Base-by-base conservation (phyloP, 2,329 filamentous ascomycete species). In the Pseudogymnoascus sp. region DNA sequence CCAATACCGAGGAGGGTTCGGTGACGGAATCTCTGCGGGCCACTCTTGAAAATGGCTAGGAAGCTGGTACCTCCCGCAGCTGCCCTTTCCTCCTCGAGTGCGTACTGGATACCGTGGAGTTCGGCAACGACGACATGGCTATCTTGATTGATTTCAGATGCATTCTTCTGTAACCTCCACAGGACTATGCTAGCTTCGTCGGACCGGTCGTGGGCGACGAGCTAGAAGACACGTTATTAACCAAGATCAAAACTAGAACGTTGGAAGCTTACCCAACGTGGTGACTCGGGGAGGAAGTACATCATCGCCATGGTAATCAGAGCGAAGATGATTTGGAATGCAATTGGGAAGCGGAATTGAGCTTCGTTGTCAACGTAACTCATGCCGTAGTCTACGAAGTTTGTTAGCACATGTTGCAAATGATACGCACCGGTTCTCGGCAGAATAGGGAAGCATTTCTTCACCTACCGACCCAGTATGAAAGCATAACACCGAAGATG, bases 261-360 rank as follows among this genome's bases (percentile, higher is more conserved):
- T 65, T 61, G 60, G 63, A 16, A 67, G 66, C 68, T 60, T 18
- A 73, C 66, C 73, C 73, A 75, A 23, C 73, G 67, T 12, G 73
- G 72, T 3, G 71, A 73, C 58, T 75, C 73, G 3, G 77, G 76
- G 4, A 79, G 67, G 45, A 76, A 69, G 1, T 73, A 4, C 4
- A 77, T 69, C n/a, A 68, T 68, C 14, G 65, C n/a, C 9, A 73
- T 68, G 18, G 74, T 72, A 14, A 75, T 40, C 16, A 77, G 21
- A 23, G 74, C 74, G 45, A 79, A 79, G 1, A 77, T 62, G 41
- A 78, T 75, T 64, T 80, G 79, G 5, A 81, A 71, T 1, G 75
- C 78, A 2, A 81, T 66, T 0, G 78, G 78, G 43, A 87, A 85
- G 4, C 84, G 77, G 84, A 80, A 80, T 37, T 77, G 74, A 1